Evolutionary conservation across 2,329 filamentous ascomycete species (phyloP), one percentile per base, ranked within the genome.

Genomic region (Pezicula radicicola): DNA sequence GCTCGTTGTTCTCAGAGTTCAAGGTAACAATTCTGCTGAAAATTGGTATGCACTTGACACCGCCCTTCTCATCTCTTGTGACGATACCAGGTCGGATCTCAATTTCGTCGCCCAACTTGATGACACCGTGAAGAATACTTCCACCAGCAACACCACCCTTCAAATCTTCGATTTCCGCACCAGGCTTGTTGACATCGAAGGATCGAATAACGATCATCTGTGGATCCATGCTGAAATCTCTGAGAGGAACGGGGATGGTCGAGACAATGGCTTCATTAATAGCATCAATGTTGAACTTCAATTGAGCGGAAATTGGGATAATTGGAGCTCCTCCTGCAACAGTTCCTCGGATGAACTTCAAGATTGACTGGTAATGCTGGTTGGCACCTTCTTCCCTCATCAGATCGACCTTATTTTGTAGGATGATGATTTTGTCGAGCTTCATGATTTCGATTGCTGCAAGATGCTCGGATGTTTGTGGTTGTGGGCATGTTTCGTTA

Each of bases 381-480:
- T 91, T 83, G 46, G 95, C 94, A 57, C 88, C 90, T 70, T 97
- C 93, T 79, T 97, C 90, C 65, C 91, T 84, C 91, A 99, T 97
- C 63, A 99, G 76, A 70, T 99, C 94, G 66, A 99, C 94, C 83
- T 99, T 99, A 80, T 99, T 99, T 75, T 99, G 94, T 54, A 99
- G 84, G 68, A 99, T 97, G 71, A 99, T 96, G 74, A 99, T 97
- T 77, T 99, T 95, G 73, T 96, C 91, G 59, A 99, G 84, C 81
- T 99, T 99, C 94, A 99, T 99, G 70, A 99, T 99, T 75, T 99
- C 94, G 69, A 99, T 97, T 60, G 94, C 94, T 61, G 94, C 94
- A 78, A 99, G 81, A 80, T 99, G 94, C 77, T 99, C 94, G 21
- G 93, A 97, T 16, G 94, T 99, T 76, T 99, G 94, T 47, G 94